A percentile compares a stretch with the other conserved stretches of the same genome.
phyloP scores from a whole-genome alignment of 2,329 filamentous ascomycete genomes.

The Davidsoniella australis region DNA sequence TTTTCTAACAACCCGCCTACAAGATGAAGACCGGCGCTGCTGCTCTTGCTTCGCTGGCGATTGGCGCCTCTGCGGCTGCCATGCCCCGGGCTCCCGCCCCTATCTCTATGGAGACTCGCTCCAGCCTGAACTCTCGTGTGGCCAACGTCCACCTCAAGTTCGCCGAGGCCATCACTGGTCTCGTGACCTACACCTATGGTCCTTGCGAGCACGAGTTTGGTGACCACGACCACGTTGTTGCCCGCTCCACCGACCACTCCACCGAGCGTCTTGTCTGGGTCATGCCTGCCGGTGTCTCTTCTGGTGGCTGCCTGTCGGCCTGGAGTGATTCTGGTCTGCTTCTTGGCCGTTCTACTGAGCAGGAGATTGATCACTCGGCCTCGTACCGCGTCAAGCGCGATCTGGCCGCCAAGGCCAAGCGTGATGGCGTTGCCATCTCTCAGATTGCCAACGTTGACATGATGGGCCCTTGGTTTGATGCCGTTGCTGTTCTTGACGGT shows the following conservation, averaged over 20 bases:
- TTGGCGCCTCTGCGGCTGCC: constrained; percentile 9
- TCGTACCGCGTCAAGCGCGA: constrained; percentile 6
- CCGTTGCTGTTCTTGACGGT: constrained; percentile 38
- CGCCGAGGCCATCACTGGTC: constrained; percentile 12
- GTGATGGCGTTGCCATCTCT: constrained; percentile 27
- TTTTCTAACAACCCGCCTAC: neutral
- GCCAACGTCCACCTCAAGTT: constrained; percentile 15
- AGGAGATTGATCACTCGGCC: constrained; percentile 13
- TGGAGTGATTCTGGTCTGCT: constrained; percentile 18
- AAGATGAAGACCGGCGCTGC: constrained; percentile 11
- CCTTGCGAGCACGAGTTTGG: constrained; percentile 13
- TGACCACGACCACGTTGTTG: constrained; percentile 13
- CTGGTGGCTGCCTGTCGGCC: constrained; percentile 25
- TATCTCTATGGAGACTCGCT: constrained; percentile 12
- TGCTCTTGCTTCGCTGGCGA: constrained; percentile 9
- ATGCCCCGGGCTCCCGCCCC: constrained; percentile 5
- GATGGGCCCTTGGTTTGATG: constrained; percentile 45
- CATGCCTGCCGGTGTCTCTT: constrained; percentile 16
- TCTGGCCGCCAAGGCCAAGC: constrained; percentile 15
- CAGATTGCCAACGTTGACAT: constrained; percentile 20
- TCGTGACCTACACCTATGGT: constrained; percentile 15
- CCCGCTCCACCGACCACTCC: constrained; percentile 14
- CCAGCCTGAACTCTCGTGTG: constrained; percentile 8
- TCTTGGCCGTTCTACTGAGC: constrained; percentile 19
- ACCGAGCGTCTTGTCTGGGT: constrained; percentile 15